Percentiles rank a stretch among this genome's conserved stretches.
phyloP scores from a whole-genome alignment of 441 rosid species.

The Dalechampia spathulata region DNA sequence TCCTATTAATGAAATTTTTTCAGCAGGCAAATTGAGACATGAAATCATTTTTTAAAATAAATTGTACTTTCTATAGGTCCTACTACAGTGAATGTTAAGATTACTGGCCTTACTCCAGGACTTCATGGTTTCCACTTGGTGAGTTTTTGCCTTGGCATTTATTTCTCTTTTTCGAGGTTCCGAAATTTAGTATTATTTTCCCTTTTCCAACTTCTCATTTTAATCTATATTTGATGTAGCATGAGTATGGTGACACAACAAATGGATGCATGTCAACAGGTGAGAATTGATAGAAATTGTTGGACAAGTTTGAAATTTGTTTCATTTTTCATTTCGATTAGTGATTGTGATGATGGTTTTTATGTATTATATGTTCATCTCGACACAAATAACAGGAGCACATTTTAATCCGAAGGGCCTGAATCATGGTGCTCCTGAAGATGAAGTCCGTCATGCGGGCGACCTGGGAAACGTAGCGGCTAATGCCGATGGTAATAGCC shows the following conservation, averaged over 20 bases:
- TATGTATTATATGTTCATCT: no score
- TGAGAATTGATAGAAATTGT: slow-evolving; percentile 16
- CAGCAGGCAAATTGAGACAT: not conserved
- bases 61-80: slow-evolving; percentile 47
- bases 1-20: not conserved
- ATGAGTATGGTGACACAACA: slow-evolving; percentile 92
- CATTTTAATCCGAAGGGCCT: slow-evolving; percentile 78
- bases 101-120: slow-evolving; percentile 85
- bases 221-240: slow-evolving; percentile 33
- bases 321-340: not conserved
- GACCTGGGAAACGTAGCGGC: slow-evolving; percentile 99
- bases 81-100: slow-evolving; percentile 69
- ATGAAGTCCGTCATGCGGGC: slow-evolving; percentile 94
- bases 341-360: no score
- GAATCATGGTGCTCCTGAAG: slow-evolving; percentile 96
- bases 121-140: slow-evolving; percentile 90
- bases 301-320: not conserved
- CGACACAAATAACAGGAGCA: slow-evolving; percentile 37
- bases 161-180: slow-evolving; percentile 11
- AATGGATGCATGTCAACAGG: slow-evolving; percentile 97
- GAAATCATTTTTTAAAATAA: not conserved
- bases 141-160: slow-evolving; percentile 24
- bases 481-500: slow-evolving; percentile 61
- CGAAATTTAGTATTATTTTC: not conserved
- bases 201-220: not conserved